Evolutionary conservation across 2,329 filamentous ascomycete genomes (phyloP).

Genomic region (Pseudofabraea citricarpa): DNA sequence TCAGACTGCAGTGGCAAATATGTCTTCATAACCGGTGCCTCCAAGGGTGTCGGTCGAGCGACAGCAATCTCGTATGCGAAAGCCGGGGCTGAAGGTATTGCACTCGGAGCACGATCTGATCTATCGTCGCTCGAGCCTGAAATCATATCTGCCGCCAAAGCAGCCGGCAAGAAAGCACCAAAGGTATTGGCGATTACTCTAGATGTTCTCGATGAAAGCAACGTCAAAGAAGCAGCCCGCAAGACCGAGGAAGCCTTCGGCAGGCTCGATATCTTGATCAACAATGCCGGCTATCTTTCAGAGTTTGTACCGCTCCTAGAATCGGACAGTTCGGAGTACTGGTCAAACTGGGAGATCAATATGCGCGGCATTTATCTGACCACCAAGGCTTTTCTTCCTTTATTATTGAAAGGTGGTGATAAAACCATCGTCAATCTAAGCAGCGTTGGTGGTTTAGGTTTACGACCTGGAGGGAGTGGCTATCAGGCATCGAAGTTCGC

Average conservation of each 20-base stretch:
- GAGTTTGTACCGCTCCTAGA: conserved; percentile 13
- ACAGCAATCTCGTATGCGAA: conserved; percentile 48
- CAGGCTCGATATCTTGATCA: conserved; percentile 33
- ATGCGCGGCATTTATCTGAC: conserved; percentile 40
- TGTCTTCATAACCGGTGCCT: conserved; percentile 48
- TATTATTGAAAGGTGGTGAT: conserved; percentile 12
- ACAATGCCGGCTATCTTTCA: conserved; percentile 37
- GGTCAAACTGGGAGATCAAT: conserved; percentile 40
- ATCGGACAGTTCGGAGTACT: conserved; percentile 21
- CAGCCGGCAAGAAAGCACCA: conserved; percentile 27
- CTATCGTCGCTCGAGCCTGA: conserved; percentile 25
- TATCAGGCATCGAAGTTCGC: conserved; percentile 48
- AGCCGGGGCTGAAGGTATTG: conserved; percentile 45
- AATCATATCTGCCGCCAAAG: conserved; percentile 29
- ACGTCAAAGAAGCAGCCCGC: conserved; percentile 24
- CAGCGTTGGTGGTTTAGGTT: conserved; percentile 36
- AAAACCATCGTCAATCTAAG: conserved; percentile 44
- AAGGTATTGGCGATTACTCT: conserved; percentile 34
- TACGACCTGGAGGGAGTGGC: conserved; percentile 32
- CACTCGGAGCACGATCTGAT: conserved; percentile 44
- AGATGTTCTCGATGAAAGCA: conserved; percentile 29
- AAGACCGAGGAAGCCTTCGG: conserved; percentile 21
- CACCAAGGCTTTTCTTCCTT: conserved; percentile 34
- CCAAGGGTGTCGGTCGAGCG: conserved; percentile 45
- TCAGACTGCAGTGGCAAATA: conserved; percentile 32